phyloP scores from a whole-genome alignment of 2,329 filamentous ascomycete genomes.

The Cytospora piceae region DNA sequence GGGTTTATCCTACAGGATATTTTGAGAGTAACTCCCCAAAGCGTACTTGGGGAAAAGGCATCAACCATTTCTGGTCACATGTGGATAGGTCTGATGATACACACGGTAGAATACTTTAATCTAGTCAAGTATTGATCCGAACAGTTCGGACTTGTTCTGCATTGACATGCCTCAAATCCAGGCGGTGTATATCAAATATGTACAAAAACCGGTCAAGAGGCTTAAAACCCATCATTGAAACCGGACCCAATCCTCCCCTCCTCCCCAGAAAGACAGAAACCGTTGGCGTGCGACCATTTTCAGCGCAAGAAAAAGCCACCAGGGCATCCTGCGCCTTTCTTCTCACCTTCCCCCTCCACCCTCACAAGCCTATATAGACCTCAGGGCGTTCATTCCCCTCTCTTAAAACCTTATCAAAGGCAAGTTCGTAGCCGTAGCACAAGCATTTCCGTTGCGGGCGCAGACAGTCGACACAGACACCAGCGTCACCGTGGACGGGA shows the following conservation, averaged over 20 bases:
- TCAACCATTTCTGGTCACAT: no score
- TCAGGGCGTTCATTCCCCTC: background rate
- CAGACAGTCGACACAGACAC: slow-evolving; percentile 28
- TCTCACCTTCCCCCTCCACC: background rate
- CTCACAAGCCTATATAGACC: no score
- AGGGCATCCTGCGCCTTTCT: background rate
- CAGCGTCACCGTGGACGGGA: slow-evolving; percentile 26
- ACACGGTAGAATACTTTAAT: no score
- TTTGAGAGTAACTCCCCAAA: no score
- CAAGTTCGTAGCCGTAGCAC: slow-evolving; percentile 20
- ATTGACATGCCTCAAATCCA: background rate
- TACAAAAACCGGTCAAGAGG: background rate
- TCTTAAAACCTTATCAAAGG: slow-evolving; percentile 16
- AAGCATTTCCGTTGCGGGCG: slow-evolving; percentile 18
- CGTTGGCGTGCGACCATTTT: background rate
- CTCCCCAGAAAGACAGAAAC: background rate
- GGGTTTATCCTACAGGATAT: no score
- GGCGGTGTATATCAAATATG: background rate
- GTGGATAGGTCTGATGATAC: no score
- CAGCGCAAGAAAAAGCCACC: background rate
- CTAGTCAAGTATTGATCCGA: background rate
- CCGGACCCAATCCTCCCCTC: background rate
- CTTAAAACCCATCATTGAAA: background rate
- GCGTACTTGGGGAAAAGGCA: no score
- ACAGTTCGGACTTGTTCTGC: background rate